phyloP scores from a whole-genome alignment of 2,329 filamentous ascomycete species.

The Fusarium compactum region DNA sequence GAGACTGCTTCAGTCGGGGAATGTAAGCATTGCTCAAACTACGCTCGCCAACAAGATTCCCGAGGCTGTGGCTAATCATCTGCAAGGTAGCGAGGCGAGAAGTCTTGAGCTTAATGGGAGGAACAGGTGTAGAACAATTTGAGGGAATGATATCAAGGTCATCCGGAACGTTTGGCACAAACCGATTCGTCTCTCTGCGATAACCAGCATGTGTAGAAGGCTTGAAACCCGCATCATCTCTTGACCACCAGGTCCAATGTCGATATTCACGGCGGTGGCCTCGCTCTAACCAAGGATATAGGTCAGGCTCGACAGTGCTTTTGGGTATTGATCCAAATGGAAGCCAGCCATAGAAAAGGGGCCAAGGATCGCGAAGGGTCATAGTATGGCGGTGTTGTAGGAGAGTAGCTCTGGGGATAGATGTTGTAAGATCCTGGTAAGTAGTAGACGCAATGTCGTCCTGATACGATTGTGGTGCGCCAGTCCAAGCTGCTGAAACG shows the following conservation, averaged over 20 bases:
- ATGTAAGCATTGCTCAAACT: constrained; percentile 44
- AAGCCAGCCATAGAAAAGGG: constrained; percentile 46
- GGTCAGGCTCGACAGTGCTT: constrained; percentile 41
- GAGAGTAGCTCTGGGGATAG: constrained; percentile 39
- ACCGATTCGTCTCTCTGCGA: constrained; percentile 35
- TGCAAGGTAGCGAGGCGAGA: constrained; percentile 43
- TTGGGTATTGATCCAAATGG: constrained; percentile 43
- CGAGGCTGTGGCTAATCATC: constrained; percentile 46
- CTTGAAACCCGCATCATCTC: constrained; percentile 29
- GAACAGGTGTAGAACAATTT: constrained; percentile 26
- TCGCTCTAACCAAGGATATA: constrained; percentile 47
- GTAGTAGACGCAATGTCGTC: constrained; percentile 22
- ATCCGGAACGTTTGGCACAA: constrained; percentile 30
- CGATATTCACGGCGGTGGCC: constrained; percentile 44
- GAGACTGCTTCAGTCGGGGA: constrained; percentile 32
- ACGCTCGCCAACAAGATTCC: constrained; percentile 45
- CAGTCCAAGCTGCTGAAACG: constrained; percentile 45
- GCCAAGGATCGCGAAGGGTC: constrained; percentile 46
- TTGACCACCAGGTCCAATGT: constrained; percentile 47
- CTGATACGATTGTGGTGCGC: constrained; percentile 44
- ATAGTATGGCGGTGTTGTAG: constrained; percentile 45
- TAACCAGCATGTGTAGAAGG: constrained; percentile 36
- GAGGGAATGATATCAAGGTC: constrained; percentile 35
- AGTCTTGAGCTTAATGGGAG: constrained; percentile 31
- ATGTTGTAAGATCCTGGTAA: constrained; percentile 31